A percentile compares a stretch with the other conserved stretches of the same genome.
Conservation (phyloP, 1,284 basidiomycete genomes). For the Porogramme epimiltina region DNA sequence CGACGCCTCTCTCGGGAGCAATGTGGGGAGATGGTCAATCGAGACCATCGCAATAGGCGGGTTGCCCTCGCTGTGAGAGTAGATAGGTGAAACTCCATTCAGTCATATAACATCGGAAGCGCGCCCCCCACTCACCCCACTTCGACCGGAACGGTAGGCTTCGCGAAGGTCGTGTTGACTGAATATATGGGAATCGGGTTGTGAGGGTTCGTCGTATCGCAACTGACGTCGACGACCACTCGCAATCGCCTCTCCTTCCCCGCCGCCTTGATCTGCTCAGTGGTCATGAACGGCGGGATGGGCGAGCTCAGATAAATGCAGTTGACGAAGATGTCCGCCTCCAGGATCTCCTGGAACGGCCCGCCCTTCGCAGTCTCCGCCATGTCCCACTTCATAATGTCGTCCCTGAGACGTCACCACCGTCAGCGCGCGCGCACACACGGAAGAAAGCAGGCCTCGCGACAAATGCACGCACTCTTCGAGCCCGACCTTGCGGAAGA, state of each 20-base stretch:
- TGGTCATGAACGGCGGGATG: conserved; percentile 89
- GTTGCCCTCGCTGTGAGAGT: conserved; percentile 48
- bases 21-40: conserved; percentile 96
- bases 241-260: conserved; percentile 73
- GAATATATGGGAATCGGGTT: conserved; percentile 97
- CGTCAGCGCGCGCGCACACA: conserved; percentile 4
- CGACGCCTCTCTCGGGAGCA: conserved; percentile 94
- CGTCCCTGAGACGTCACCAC: conserved; percentile 55
- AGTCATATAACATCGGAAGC: neutral
- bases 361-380: conserved; percentile 97
- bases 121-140: conserved; percentile 59
- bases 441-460: too few relatives aligned
- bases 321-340: conserved; percentile 99
- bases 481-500: conserved; percentile 93
- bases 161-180: conserved; percentile 94
- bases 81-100: conserved; percentile 6
- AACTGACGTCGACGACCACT: conserved; percentile 96
- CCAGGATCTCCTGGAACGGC: conserved; percentile 94
- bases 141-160: conserved; percentile 90
- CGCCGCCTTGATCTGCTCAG: conserved; percentile 73
- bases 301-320: conserved; percentile 95
- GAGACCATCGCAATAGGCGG: conserved; percentile 86
- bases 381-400: conserved; percentile 98
- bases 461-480: conserved; percentile 66
- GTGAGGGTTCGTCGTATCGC: conserved; percentile 98